Conservation (phyloP, 2,329 filamentous ascomycete species). For the Fusarium camptoceras region DNA sequence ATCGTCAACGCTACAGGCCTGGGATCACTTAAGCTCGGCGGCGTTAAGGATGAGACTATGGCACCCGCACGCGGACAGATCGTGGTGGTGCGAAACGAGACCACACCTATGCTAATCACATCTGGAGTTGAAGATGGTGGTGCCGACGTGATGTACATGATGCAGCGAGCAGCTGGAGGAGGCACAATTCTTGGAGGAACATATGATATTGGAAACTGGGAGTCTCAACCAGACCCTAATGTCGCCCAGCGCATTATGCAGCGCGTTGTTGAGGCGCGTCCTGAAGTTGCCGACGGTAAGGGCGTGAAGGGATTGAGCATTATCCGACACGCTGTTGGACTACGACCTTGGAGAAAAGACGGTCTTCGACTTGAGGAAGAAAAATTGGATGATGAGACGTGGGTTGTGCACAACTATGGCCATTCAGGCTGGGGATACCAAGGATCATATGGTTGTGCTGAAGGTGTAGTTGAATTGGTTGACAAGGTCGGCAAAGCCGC, state of each 20-base stretch:
- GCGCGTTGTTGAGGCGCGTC: conserved; percentile 74
- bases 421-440: conserved; percentile 84
- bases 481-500: conserved; percentile 62
- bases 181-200: conserved; percentile 90
- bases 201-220: conserved; percentile 83
- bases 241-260: conserved; percentile 87
- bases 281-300: conserved; percentile 71
- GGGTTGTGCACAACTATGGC: conserved; percentile 85
- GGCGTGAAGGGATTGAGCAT: conserved; percentile 80
- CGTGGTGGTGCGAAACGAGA: conserved; percentile 84
- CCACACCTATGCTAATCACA: conserved; percentile 74
- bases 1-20: conserved; percentile 90
- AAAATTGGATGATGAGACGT: conserved; percentile 62
- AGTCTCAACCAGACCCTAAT: conserved; percentile 80
- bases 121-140: conserved; percentile 80
- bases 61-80: conserved; percentile 85
- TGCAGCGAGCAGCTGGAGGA: conserved; percentile 83
- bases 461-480: conserved; percentile 74
- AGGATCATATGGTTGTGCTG: conserved; percentile 76
- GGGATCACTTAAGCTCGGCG: conserved; percentile 78
- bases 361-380: conserved; percentile 79
- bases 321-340: conserved; percentile 83
- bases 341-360: conserved; percentile 78
- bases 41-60: conserved; percentile 80
- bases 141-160: conserved; percentile 81